Evolutionary conservation across 2,329 filamentous ascomycete genomes (phyloP).

Genomic region (Emmonsiellopsis sp.): DNA sequence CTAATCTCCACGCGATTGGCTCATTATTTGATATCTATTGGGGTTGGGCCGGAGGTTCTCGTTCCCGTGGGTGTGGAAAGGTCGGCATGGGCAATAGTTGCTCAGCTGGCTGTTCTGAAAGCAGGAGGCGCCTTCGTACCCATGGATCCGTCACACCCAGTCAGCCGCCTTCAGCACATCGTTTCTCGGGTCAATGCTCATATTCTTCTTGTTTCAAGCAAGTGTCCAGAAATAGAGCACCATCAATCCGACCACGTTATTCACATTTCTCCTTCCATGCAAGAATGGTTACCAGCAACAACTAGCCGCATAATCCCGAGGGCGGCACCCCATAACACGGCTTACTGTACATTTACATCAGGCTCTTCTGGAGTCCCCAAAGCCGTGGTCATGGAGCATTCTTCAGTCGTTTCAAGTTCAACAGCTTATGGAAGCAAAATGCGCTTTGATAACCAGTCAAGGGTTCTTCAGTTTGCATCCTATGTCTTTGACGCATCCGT

Average conservation of each 20-base stretch:
- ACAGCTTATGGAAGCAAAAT: slow-evolving; percentile 43
- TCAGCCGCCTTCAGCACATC: slow-evolving; percentile 25
- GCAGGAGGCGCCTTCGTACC: slow-evolving; percentile 34
- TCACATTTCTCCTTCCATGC: slow-evolving; percentile 18
- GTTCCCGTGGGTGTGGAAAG: slow-evolving; percentile 35
- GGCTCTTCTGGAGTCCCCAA: slow-evolving; percentile 49
- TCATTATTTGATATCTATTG: slow-evolving; percentile 26
- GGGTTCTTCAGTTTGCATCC: slow-evolving; percentile 51
- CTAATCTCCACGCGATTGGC: slow-evolving; percentile 27
- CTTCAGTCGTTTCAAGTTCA: slow-evolving; percentile 46
- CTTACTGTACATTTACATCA: slow-evolving; percentile 54
- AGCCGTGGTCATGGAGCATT: slow-evolving; percentile 54
- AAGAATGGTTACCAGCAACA: slow-evolving; percentile 18
- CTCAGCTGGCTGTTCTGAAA: slow-evolving; percentile 32
- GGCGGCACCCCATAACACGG: slow-evolving; percentile 25
- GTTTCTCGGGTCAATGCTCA: slow-evolving; percentile 26
- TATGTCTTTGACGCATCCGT: slow-evolving; percentile 48
- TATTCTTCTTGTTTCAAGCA: slow-evolving; percentile 25
- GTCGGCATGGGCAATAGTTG: slow-evolving; percentile 33
- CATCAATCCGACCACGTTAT: slow-evolving; percentile 20
- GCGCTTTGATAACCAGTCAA: slow-evolving; percentile 41
- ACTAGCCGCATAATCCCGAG: neutral
- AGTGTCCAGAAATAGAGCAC: slow-evolving; percentile 20
- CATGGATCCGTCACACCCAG: slow-evolving; percentile 31
- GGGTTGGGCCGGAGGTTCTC: slow-evolving; percentile 30